These are phyloP conservation scores for Sarocladium strictum DNA, from an alignment of 2,329 filamentous ascomycete species.

Conservation along the genomic window DNA sequence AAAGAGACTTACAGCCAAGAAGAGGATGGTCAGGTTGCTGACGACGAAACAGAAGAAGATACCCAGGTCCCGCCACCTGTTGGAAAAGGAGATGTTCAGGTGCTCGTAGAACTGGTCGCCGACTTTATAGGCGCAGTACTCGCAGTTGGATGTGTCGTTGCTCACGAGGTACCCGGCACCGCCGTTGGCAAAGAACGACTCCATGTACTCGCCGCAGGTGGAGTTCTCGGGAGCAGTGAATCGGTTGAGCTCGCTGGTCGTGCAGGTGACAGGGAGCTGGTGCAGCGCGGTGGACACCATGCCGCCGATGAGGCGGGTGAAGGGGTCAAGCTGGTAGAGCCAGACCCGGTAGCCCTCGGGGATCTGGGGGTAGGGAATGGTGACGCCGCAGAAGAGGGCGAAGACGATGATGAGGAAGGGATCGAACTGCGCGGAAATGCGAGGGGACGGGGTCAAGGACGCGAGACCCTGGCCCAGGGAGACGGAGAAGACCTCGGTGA, in stretches of 20 bases:
- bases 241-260: slow-evolving; percentile 52
- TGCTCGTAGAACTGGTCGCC: slow-evolving; percentile 75
- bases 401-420: slow-evolving; percentile 81
- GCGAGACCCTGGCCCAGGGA: slow-evolving; percentile 73
- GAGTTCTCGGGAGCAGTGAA: slow-evolving; percentile 62
- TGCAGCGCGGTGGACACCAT: slow-evolving; percentile 76
- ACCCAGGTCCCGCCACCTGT: slow-evolving; percentile 77
- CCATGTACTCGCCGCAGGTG: slow-evolving; percentile 73
- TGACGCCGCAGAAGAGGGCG: slow-evolving; percentile 81
- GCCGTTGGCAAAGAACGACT: slow-evolving; percentile 60
- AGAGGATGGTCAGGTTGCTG: slow-evolving; percentile 64
- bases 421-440: slow-evolving; percentile 74
- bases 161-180: slow-evolving; percentile 66
- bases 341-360: slow-evolving; percentile 72
- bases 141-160: slow-evolving; percentile 60
- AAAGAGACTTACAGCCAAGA: slow-evolving; percentile 42
- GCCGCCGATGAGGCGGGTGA: slow-evolving; percentile 74
- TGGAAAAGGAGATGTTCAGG: slow-evolving; percentile 58
- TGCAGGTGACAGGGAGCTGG: slow-evolving; percentile 56
- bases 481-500: slow-evolving; percentile 80
- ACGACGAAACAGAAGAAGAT: slow-evolving; percentile 72
- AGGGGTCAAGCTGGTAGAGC: slow-evolving; percentile 78
- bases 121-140: slow-evolving; percentile 75
- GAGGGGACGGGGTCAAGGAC: slow-evolving; percentile 69
- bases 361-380: slow-evolving; percentile 72